Evolutionary conservation across 2,329 filamentous ascomycete species (phyloP).

Genomic region (Teratosphaeria gauchensis): DNA sequence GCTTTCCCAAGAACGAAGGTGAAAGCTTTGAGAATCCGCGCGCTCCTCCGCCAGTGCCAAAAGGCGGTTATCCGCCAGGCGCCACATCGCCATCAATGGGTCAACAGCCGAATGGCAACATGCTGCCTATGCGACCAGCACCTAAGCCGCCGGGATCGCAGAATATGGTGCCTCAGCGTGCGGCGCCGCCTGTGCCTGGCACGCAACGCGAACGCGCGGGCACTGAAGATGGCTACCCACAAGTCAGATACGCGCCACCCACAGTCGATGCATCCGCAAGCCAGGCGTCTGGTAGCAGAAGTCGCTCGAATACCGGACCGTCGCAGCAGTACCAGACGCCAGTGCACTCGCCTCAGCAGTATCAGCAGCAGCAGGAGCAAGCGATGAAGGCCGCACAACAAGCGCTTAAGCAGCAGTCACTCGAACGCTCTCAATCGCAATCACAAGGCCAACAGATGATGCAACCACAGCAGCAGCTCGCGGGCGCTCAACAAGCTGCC

Average conservation of each 20-base stretch:
- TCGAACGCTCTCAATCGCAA: conserved; percentile 53
- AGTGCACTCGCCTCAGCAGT: conserved; percentile 34
- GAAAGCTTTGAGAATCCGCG: conserved; percentile 96
- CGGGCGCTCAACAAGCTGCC: conserved; percentile 29
- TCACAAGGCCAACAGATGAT: conserved; percentile 52
- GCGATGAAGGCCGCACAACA: conserved; percentile 72
- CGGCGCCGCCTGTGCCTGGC: conserved; percentile 39
- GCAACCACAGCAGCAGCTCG: conserved; percentile 28
- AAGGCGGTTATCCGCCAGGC: conserved; percentile 34
- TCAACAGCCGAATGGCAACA: conserved; percentile 36
- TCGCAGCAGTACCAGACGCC: conserved; percentile 40
- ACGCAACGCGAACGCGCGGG: conserved; percentile 19
- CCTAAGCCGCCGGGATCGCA: conserved; percentile 64
- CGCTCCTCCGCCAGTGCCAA: conserved; percentile 79
- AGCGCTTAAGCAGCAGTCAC: conserved; percentile 54
- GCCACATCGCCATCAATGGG: conserved; percentile 34
- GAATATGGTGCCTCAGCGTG: conserved; percentile 38
- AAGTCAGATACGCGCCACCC: conserved; percentile 34
- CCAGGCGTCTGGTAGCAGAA: conserved; percentile 23
- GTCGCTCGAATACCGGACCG: conserved; percentile 36
- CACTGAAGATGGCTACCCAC: conserved; percentile 30
- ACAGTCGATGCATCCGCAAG: conserved; percentile 24
- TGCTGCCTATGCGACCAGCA: conserved; percentile 69
- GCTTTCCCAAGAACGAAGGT: conserved; percentile 81
- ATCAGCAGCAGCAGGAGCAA: conserved; percentile 72